Conservation (phyloP, 176 grass and related monocot species). For the Carex littledalei region DNA sequence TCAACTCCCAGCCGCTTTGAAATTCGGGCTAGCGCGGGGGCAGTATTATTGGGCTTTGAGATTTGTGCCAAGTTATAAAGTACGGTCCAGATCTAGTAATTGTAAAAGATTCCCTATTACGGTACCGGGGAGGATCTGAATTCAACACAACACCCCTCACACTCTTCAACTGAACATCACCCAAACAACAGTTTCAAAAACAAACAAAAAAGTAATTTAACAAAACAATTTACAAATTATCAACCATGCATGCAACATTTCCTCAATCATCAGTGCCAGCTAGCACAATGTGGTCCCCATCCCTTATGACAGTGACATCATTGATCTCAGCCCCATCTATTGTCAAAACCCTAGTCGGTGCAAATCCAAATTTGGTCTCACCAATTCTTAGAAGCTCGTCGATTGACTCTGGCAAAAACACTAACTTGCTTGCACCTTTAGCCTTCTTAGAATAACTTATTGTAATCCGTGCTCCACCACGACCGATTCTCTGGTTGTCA, state of each 20-base stretch:
- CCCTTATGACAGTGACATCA: constrained; percentile 67
- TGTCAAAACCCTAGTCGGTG: constrained; percentile 47
- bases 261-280: constrained; percentile 31
- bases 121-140: no score
- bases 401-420: constrained; percentile 55
- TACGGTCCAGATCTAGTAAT: no score
- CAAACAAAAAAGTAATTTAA: not conserved
- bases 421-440: constrained; percentile 43
- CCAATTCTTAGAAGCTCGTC: constrained; percentile 64
- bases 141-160: not conserved
- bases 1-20: no score
- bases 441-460: constrained; percentile 63
- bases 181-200: not conserved
- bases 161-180: not conserved
- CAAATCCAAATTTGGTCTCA: constrained; percentile 43
- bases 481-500: constrained; percentile 6
- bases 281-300: constrained; percentile 71
- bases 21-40: no score
- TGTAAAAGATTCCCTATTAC: no score
- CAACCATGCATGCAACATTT: not conserved
- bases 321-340: constrained; percentile 67
- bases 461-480: constrained; percentile 34
- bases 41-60: no score
- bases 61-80: no score
- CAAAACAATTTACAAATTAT: not conserved